Base-by-base conservation (phyloP, 768 basidiomycete genomes). In the Kwoniella mangroviensis region DNA sequence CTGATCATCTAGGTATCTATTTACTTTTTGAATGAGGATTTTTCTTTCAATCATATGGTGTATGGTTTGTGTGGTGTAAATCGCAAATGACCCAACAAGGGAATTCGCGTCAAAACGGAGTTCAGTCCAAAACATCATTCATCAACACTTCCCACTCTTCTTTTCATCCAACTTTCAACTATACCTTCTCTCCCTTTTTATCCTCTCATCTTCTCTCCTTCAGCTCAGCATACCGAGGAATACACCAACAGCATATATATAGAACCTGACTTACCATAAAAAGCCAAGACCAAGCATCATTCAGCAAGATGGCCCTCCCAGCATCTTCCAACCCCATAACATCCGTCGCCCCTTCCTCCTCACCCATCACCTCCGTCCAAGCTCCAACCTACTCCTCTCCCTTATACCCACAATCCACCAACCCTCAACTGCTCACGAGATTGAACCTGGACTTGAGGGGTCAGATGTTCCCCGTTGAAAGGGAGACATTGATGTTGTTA, bases 401-500 rank as follows among this genome's bases (percentile, higher is more conserved):
- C 12, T 61, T 75, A 53, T 74, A 78, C 64, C 43, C 67, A 22
- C 43, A 71, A 17, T 26, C 58, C 13, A 74, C 73, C 42, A 91
- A 94, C 84, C 92, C 92, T 5, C 92, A 93, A 85, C 87, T 96
- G 51, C 88, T 98, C 73, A 91, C 93, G 26, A 88, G 93, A 76
- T 87, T 99, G 76, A 88, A 91, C 64, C 89, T 99, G 75, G 97
- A 98, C 85, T 88, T 99, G 45, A 90, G 97, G 73, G 94, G 94
- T 66, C 87, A 84, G 75, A 90, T 94, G 71, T 95, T 98, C 85
- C 90, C 92, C 70, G 93, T 99, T 54, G 97, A 98, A 85, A 88
- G 96, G 75, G 96, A 98, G 85, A 94, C 92, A 6, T 91, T 99
- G 81, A 97, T 98, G 94, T 93, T 95, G 82, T 87, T 99, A 21